Evolutionary conservation across 371 early-diverging fungal genomes (phyloP).

Genomic region (Cokeromyces recurvatus): DNA sequence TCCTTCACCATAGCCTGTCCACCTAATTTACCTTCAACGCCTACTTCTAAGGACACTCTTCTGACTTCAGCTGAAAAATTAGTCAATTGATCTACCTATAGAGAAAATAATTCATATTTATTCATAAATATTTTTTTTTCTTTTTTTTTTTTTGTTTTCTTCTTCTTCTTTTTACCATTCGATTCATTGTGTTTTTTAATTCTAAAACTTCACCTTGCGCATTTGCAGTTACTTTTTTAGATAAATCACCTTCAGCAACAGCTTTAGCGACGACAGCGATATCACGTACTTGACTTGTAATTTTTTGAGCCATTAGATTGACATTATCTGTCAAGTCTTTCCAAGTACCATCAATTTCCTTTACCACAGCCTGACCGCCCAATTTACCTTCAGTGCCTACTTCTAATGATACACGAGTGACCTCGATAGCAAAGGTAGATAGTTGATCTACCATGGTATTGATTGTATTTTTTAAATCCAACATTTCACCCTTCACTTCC

Average conservation of each 20-base stretch:
- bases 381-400: conserved; percentile 46
- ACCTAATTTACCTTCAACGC: too few species aligned
- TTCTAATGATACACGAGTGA: conserved; percentile 45
- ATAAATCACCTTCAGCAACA: conserved; percentile 26
- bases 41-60: too few species aligned
- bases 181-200: conserved; percentile 22
- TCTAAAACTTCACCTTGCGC: conserved; percentile 26
- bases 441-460: conserved; percentile 63
- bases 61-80: too few species aligned
- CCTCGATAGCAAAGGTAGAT: conserved; percentile 54
- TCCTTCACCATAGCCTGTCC: too few species aligned
- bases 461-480: conserved; percentile 59
- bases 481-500: conserved; percentile 56
- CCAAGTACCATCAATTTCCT: conserved; percentile 51
- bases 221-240: conserved; percentile 24
- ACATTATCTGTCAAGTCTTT: conserved; percentile 47
- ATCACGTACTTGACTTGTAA: conserved; percentile 27
- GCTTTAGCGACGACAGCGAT: conserved; percentile 28
- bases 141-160: too few species aligned
- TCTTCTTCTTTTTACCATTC: conserved; percentile 18
- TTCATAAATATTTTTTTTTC: background rate
- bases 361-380: conserved; percentile 54
- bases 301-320: conserved; percentile 31
- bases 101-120: background rate
- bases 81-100: too few species aligned